Evolutionary conservation across 305 asterid species (phyloP), one percentile per base, ranked within the genome.

Genomic region (Rubia balearica): DNA sequence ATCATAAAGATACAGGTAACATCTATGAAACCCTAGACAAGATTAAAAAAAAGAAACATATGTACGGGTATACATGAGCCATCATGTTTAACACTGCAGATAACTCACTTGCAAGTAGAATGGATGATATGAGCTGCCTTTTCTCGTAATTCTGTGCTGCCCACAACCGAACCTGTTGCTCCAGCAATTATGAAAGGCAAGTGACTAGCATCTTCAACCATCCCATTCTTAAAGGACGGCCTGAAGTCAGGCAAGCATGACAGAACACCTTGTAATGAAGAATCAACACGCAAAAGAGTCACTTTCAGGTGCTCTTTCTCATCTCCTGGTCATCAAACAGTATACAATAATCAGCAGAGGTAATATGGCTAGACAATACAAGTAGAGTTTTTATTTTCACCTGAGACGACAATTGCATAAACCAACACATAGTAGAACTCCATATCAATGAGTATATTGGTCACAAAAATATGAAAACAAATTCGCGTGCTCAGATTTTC

Each of bases 281-380:
- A 95, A 85, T 92, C 95, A 75, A 95, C 83, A 71, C 99, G 98
- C 78, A 95, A 86, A 81, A 95, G 98, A 77, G 98, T 90, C 94
- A 95, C 98, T 86, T 92, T 95, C 85, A 95, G 81, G 89, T 95
- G 99, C 77, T 92, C 98, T 85, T 95, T 95, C 91, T 90, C 97
- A 71, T 80, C 83, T 75, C 95, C 99, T 95, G 92, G 79, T 73
- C 74, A 86, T 76, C 74, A 75, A 77, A 74, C 33, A 76, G 83
- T 70, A 72, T 71, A 77, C 45, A 71, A 72, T 75, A 71, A 76
- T 85, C 78, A 70, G 81, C 69, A 65, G 57, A 49, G 45, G 61
- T 56, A 63, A 19, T 55, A 55, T 63, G 38, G 36, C 40, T 10
- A n/a, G 46, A 38, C 45, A 72, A 67, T 64, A 71, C 64, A 57